Base-by-base conservation (phyloP, 495 filamentous ascomycete genomes). In the Hypoxylon subgilvum region DNA sequence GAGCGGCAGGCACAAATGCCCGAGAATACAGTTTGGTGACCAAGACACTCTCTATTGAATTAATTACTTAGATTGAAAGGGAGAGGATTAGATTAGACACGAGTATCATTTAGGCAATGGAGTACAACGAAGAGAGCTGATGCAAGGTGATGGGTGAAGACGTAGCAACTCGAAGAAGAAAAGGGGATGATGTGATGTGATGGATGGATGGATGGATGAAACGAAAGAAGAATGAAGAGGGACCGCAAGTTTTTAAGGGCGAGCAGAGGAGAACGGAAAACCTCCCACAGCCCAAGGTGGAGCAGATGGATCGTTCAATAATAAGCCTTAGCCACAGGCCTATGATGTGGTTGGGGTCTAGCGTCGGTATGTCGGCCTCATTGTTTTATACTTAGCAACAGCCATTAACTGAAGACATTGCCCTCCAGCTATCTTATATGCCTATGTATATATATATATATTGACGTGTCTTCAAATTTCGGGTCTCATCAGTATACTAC, bases 291-390 rank as follows among this genome's bases (percentile, higher is more conserved):
- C 34, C 34, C 34, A 17, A 38, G 18, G 34, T 38, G 34, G 34
- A 38, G 34, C 14, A 18, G 34, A 13, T n/a, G n/a, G n/a, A n/a
- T n/a, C n/a, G n/a, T n/a, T n/a, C n/a, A 10, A 38, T 14, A 38
- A 17, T 17, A 38, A 38, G 6, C 34, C 48, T 53, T 63, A n/a
- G n/a, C n/a, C n/a, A n/a, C n/a, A n/a, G n/a, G n/a, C 35, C 41
- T 6, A 21, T 42, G n/a, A n/a, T n/a, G n/a, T n/a, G 56, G 41
- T 43, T 54, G 40, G 46, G 52, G 51, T 10, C 8, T 47, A 48
- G 46, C 35, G 36, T 57, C 53, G 59, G 59, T 49, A 63, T 57
- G 59, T 63, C 60, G 60, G 60, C 43, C 53, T 63, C 53, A 52
- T 57, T 63, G 53, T 63, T 57, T 63, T 53, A 63, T 28, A 40